These are phyloP conservation scores for Kalmanozyma brasiliensis DNA, from an alignment of 1,284 basidiomycete genomes.

Conservation along the genomic window DNA sequence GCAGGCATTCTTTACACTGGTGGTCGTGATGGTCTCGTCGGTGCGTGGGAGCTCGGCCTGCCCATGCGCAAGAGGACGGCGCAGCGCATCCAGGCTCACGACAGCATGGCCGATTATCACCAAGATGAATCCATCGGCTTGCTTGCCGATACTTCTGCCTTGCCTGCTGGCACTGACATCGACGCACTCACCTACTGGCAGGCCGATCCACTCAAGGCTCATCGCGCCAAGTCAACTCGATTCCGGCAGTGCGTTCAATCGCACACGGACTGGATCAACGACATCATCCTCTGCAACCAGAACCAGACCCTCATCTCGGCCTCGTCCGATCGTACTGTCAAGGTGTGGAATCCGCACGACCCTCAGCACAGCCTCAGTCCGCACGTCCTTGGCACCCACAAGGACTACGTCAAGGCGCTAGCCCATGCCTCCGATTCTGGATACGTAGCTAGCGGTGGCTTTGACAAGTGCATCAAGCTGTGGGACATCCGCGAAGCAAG, in stretches of 20 bases:
- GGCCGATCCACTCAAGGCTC: slow-evolving; percentile 40
- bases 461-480: slow-evolving; percentile 90
- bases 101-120: slow-evolving; percentile 10
- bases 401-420: slow-evolving; percentile 87
- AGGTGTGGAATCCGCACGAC: slow-evolving; percentile 90
- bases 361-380: slow-evolving; percentile 73
- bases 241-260: slow-evolving; percentile 62
- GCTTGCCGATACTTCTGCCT: slow-evolving; percentile 26
- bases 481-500: slow-evolving; percentile 73
- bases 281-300: slow-evolving; percentile 88
- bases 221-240: slow-evolving; percentile 21
- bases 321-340: slow-evolving; percentile 93
- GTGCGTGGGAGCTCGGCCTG: slow-evolving; percentile 88
- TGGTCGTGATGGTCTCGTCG: slow-evolving; percentile 89
- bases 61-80: slow-evolving; percentile 71
- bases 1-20: slow-evolving; percentile 93
- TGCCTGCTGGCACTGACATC: slow-evolving; percentile 9
- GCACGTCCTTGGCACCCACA: slow-evolving; percentile 82
- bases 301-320: slow-evolving; percentile 95
- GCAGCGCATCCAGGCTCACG: slow-evolving; percentile 11
- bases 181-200: slow-evolving; percentile 38
- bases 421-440: slow-evolving; percentile 53
- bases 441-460: slow-evolving; percentile 84
- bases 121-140: slow-evolving; percentile 27
- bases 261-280: slow-evolving; percentile 92